Evolutionary conservation across 768 basidiomycete species (phyloP).

Genomic region (Lactarius hatsudake): DNA sequence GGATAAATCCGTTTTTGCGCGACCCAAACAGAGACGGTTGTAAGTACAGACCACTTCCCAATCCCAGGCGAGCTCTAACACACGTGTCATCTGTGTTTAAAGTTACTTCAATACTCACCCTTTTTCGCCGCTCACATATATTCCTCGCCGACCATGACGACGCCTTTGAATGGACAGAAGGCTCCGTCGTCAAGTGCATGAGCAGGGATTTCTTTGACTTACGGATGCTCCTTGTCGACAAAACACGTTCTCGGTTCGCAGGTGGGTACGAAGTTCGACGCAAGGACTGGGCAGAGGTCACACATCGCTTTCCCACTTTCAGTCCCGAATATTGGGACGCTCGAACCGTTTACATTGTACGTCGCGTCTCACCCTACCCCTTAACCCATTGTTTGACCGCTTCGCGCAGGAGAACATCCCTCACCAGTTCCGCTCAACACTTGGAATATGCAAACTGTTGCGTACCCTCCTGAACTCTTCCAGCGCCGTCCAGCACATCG

Average conservation of each 20-base stretch:
- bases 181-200: conserved; percentile 54
- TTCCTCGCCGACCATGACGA: conserved; percentile 16
- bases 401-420: conserved; percentile 70
- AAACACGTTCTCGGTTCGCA: conserved; percentile 26
- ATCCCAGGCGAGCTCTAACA: not conserved
- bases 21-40: conserved; percentile 49
- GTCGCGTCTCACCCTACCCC: conserved; percentile 28
- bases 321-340: conserved; percentile 56
- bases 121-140: conserved; percentile 43
- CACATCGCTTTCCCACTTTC: conserved; percentile 32
- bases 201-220: conserved; percentile 56
- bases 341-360: conserved; percentile 65
- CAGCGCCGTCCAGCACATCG: conserved; percentile 48
- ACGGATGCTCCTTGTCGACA: conserved; percentile 53
- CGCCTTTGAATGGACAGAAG: conserved; percentile 39
- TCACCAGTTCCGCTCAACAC: conserved; percentile 45
- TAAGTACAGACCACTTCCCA: conserved; percentile 35
- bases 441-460: conserved; percentile 41
- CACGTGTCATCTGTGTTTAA: not conserved
- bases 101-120: conserved; percentile 40
- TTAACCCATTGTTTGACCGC: not conserved
- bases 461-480: conserved; percentile 33
- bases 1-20: conserved; percentile 57
- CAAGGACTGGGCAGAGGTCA: conserved; percentile 41
- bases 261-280: conserved; percentile 69